phyloP scores from a whole-genome alignment of 331 rosid species.

The Malus hybrid region DNA sequence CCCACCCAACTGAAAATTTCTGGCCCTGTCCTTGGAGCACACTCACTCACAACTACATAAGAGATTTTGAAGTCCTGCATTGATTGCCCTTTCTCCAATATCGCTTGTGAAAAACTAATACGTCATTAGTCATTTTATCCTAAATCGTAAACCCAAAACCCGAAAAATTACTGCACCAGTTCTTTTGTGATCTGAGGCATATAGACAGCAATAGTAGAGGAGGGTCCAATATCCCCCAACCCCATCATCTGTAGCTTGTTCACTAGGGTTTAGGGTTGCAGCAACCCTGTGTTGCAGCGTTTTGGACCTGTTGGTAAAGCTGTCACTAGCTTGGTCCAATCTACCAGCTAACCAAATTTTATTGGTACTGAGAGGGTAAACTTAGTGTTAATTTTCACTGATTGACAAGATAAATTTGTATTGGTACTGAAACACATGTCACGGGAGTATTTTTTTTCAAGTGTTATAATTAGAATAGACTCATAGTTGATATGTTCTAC shows the following conservation, averaged over 20 bases:
- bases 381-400: no score
- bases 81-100: neutral
- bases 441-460: no score
- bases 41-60: neutral
- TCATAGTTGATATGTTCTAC: no score
- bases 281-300: neutral
- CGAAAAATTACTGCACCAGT: neutral
- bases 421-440: no score
- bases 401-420: no score
- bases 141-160: neutral
- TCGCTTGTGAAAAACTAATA: neutral
- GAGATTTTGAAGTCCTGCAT: neutral
- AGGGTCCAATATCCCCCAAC: neutral
- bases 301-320: neutral
- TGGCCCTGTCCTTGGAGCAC: no score
- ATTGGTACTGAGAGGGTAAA: no score
- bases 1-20: no score
- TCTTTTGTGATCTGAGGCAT: neutral
- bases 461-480: no score
- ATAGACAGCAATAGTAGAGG: neutral
- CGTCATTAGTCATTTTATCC: neutral
- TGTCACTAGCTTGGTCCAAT: conserved; percentile 1
- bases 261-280: neutral
- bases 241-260: neutral
- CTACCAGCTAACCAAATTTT: neutral